Evolutionary conservation across 2,329 filamentous ascomycete genomes (phyloP).

Genomic region (Scortechinia acanthostroma): DNA sequence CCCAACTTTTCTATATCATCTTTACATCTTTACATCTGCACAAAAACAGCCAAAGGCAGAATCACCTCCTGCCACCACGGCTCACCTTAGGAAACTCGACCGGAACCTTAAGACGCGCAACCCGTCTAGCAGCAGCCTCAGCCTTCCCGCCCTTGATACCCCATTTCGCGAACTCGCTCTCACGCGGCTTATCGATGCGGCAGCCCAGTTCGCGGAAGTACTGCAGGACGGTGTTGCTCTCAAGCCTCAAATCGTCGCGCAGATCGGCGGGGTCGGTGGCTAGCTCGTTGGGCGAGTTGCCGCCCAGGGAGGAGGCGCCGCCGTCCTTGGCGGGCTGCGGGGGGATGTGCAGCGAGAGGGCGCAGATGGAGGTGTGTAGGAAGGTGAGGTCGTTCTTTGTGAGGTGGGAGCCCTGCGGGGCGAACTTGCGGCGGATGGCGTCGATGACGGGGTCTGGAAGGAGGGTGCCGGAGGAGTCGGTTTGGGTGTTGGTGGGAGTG

Average conservation of each 20-base stretch:
- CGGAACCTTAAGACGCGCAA: not conserved
- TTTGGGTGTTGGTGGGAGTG: constrained; percentile 8
- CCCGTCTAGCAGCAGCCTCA: constrained; percentile 1
- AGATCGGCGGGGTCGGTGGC: constrained; percentile 32
- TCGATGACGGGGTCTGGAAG: constrained; percentile 27
- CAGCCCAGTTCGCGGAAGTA: constrained; percentile 36
- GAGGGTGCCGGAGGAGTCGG: constrained; percentile 7
- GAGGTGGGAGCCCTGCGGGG: constrained; percentile 21
- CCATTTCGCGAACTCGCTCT: constrained; percentile 28
- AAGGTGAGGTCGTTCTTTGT: constrained; percentile 27
- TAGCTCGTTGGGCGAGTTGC: constrained; percentile 4
- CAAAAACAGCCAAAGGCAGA: not conserved
- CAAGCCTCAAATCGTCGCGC: constrained; percentile 29
- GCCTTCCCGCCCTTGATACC: constrained; percentile 14
- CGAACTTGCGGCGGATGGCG: constrained; percentile 27
- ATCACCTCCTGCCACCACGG: not conserved
- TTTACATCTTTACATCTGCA: too few species aligned
- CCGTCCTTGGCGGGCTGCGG: constrained; percentile 25
- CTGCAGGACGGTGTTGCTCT: constrained; percentile 20
- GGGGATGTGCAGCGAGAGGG: constrained; percentile 32
- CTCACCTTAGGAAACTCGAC: not conserved
- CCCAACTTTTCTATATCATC: too few species aligned
- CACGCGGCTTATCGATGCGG: constrained; percentile 25
- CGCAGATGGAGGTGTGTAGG: constrained; percentile 33
- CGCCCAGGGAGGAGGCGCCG: constrained; percentile 20